Conservation (phyloP, 345 rosid species). For the Cardamine resedifolia region DNA sequence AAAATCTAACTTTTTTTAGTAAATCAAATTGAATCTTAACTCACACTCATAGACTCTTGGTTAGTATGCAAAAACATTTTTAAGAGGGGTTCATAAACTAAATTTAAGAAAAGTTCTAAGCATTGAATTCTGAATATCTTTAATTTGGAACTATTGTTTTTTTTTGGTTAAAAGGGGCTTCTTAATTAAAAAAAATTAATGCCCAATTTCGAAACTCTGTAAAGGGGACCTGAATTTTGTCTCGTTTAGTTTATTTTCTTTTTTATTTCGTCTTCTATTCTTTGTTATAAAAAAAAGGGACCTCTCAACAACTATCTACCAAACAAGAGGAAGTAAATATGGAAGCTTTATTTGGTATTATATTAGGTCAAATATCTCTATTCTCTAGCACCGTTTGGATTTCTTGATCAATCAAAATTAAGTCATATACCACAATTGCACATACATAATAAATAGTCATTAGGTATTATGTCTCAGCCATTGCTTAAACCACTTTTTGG, state of each 20-base stretch:
- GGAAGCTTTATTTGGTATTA: conserved; percentile 27
- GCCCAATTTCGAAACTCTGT: neutral
- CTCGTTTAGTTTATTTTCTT: no score
- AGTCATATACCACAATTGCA: neutral
- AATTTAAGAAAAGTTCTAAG: neutral
- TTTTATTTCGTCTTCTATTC: neutral
- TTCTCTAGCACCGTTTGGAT: conserved; percentile 11
- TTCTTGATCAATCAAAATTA: conserved; percentile 16
- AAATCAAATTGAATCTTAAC: neutral
- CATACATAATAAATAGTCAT: neutral
- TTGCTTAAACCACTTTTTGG: neutral
- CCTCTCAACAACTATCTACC: conserved; percentile 26
- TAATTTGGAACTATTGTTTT: neutral
- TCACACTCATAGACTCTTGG: conserved; percentile 1
- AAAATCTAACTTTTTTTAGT: neutral
- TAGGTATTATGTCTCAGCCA: conserved; percentile 5
- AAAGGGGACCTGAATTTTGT: neutral
- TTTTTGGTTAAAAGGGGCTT: neutral
- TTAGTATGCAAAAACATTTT: neutral
- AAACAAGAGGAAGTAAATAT: conserved; percentile 15
- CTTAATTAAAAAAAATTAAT: neutral
- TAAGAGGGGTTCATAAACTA: neutral
- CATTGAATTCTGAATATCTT: neutral
- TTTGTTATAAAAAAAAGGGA: neutral
- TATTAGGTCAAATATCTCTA: conserved; percentile 19